Percentiles rank a stretch among this genome's conserved stretches.
phyloP scores from a whole-genome alignment of 805 yeast genomes.

The Metschnikowia continentalis region DNA sequence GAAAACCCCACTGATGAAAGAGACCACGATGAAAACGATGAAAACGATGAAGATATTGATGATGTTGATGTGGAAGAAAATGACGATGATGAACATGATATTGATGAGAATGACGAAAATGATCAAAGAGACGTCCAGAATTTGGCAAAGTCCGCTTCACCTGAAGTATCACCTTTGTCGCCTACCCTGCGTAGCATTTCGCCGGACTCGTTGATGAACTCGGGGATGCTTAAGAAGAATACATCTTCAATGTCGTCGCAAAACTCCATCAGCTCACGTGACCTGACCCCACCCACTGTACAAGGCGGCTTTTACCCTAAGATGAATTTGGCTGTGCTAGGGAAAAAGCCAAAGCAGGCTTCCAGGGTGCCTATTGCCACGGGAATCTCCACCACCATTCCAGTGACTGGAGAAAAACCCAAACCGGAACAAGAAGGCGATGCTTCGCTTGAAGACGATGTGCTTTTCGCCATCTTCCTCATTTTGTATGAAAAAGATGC shows the following conservation, averaged over 20 bases:
- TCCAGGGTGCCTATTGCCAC: slow-evolving; percentile 56
- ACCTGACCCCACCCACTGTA: slow-evolving; percentile 27
- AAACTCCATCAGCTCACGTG: slow-evolving; percentile 27
- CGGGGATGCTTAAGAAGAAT: slow-evolving; percentile 18
- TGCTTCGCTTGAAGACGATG: slow-evolving; percentile 67
- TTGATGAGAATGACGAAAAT: background rate
- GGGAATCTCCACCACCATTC: slow-evolving; percentile 74
- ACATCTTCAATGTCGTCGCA: slow-evolving; percentile 10
- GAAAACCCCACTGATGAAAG: background rate
- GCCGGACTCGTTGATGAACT: slow-evolving; percentile 40
- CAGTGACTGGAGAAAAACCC: slow-evolving; percentile 62
- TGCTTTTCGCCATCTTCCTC: slow-evolving; percentile 67
- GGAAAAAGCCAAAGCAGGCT: slow-evolving; percentile 31
- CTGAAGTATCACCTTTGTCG: slow-evolving; percentile 19
- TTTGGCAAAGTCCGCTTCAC: background rate
- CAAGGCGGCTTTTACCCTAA: slow-evolving; percentile 3
- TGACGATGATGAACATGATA: background rate
- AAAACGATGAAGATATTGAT: background rate
- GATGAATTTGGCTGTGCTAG: slow-evolving; percentile 9
- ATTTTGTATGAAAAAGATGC: slow-evolving; percentile 67
- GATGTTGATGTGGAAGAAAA: background rate
- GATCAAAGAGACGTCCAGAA: background rate
- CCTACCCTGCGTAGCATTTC: slow-evolving; percentile 39
- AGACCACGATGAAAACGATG: background rate
- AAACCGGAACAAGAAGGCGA: slow-evolving; percentile 68